Evolutionary conservation across 2,329 filamentous ascomycete genomes (phyloP), one percentile per base, ranked within the genome.

Genomic region (Alternaria sp.): DNA sequence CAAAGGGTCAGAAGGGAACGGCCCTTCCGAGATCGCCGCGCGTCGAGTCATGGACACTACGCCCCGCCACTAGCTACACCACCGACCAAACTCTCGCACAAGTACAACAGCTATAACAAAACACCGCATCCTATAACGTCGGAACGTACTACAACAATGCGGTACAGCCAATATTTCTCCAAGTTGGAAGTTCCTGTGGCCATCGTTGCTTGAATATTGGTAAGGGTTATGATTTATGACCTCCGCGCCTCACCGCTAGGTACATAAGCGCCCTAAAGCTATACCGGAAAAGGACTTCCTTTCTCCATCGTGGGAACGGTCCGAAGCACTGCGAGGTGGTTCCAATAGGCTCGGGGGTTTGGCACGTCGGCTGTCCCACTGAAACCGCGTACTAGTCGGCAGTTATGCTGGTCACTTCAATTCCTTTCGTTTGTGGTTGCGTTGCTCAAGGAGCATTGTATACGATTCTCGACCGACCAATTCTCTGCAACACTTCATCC

Each of bases 281-380:
- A 57, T 57, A 43, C 46, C 55, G 55, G 30, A 47, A 50, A 51
- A 51, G 23, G 55, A 30, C 6, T 36, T 51, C 19, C 47, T 30
- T 54, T 32, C 26, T 30, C 11, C 17, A 45, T 46, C 23, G 11
- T n/a, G 23, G 10, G 23, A 51, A 51, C 12, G 49, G 49, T 11
- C 40, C 25, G 36, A 30, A 30, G 15, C 26, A 13, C 17, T 7
- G n/a, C 9, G 17, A 15, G 26, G 10, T 21, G 8, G 12, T 56
- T 19, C 25, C 10, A 32, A 44, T 46, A 30, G 40, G 40, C 26
- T 23, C 17, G 15, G 21, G 13, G 17, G 23, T 19, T 12, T 44
- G 25, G 28, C 6, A 56, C 28, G 13, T 19, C 47, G 15, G 21
- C 8, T 32, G 3, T 5, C 13, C 28, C 30, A 19, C 15, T n/a